These are phyloP conservation scores for Solanum peruvianum DNA, from an alignment of 257 asterid genomes.

Conservation along the genomic window DNA sequence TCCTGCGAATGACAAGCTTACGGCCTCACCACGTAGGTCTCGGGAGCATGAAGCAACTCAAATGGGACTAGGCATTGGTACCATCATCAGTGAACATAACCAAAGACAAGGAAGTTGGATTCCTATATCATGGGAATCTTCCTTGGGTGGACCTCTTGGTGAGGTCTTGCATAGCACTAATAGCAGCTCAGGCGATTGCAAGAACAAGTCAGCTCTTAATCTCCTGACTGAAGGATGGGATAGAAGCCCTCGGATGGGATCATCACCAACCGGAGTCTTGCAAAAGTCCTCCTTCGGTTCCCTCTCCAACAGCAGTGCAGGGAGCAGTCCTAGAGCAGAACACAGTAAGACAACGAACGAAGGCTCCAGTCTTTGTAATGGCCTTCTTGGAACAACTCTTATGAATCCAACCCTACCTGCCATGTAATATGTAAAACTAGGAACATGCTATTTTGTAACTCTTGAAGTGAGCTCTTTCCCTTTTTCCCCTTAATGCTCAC, in stretches of 20 bases:
- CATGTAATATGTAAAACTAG: constrained; percentile 9
- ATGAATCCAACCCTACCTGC: constrained; percentile 42
- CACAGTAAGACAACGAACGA: constrained; percentile 23
- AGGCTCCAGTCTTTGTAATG: constrained; percentile 35
- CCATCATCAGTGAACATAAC: constrained; percentile 2
- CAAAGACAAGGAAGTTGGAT: constrained; percentile 38
- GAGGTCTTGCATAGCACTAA: constrained; percentile 60
- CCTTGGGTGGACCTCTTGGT: constrained; percentile 88
- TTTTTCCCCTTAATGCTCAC: neutral
- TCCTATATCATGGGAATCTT: constrained; percentile 67
- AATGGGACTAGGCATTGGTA: constrained; percentile 63
- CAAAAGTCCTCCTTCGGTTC: constrained; percentile 62
- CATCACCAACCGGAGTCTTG: constrained; percentile 86
- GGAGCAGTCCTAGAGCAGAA: constrained; percentile 69
- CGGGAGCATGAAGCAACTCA: constrained; percentile 36
- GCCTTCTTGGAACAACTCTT: constrained; percentile 16
- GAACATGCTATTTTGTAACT: neutral
- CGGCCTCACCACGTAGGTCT: constrained; percentile 28
- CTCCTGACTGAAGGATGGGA: constrained; percentile 58
- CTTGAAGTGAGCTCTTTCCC: neutral
- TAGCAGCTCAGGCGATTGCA: constrained; percentile 16
- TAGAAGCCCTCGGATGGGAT: constrained; percentile 33
- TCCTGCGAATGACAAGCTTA: constrained; percentile 21
- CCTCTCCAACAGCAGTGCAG: constrained; percentile 67
- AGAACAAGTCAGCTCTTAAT: constrained; percentile 26